Evolutionary conservation across 805 yeast genomes (phyloP).

Genomic region (Metschnikowia bowlesiae): DNA sequence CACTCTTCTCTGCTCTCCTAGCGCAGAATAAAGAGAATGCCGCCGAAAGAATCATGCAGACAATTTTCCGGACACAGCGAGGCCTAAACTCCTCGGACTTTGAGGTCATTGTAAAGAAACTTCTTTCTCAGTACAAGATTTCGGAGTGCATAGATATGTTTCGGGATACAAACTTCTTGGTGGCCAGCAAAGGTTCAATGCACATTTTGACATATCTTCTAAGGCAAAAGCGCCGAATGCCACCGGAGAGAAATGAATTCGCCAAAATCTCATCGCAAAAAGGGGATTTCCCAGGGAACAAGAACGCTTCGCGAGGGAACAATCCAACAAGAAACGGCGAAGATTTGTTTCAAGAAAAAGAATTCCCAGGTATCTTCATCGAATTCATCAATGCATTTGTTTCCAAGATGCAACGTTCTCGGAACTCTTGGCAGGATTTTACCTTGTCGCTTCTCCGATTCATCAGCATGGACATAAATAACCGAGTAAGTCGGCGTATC

Average conservation of each 20-base stretch:
- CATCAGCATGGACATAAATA: conserved; percentile 17
- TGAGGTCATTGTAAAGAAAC: conserved; percentile 22
- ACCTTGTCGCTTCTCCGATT: conserved; percentile 18
- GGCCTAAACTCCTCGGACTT: conserved; percentile 27
- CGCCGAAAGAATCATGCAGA: conserved; percentile 26
- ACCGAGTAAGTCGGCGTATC: conserved; percentile 19
- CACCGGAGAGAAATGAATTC: neutral
- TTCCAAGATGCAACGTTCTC: conserved; percentile 1
- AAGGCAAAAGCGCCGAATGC: neutral
- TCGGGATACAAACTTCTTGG: conserved; percentile 13
- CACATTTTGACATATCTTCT: conserved; percentile 1
- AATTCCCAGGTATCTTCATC: neutral
- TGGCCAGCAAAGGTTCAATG: conserved; percentile 25
- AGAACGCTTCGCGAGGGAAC: no score
- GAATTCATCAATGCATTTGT: conserved; percentile 2
- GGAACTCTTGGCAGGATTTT: conserved; percentile 9
- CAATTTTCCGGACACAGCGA: conserved; percentile 25
- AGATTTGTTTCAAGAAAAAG: neutral
- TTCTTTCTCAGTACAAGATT: conserved; percentile 24
- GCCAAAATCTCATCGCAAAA: no score
- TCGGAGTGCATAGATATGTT: conserved; percentile 24
- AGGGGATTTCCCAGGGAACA: no score
- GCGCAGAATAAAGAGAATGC: conserved; percentile 24
- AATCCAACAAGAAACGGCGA: neutral
- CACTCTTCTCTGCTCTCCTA: conserved; percentile 28